Base-by-base conservation (phyloP, 805 yeast genomes). In the Isabelozyma pseudorhagii region DNA sequence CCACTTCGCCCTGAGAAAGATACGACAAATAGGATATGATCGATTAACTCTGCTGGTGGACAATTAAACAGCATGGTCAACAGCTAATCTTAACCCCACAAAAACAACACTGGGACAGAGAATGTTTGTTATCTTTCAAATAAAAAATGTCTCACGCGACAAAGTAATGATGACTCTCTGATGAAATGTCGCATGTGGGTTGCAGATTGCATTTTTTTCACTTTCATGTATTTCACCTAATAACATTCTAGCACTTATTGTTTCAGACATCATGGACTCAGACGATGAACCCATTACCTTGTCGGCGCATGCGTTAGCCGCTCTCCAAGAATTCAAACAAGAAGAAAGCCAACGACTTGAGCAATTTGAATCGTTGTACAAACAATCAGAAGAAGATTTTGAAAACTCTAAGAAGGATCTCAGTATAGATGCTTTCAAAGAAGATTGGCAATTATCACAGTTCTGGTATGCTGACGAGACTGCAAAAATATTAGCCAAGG, bases 361-460 rank as follows among this genome's bases (percentile, higher is more conserved):
- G 50, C 75, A 79, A 50, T 87, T 89, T 61, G 78, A 77, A 44
- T 66, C 75, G 47, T 62, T 89, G 46, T 75, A 74, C 54, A 62
- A 74, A 47, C 69, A 73, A 47, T 88, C 92, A 8, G 90, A 87
- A 55, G 77, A 79, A 31, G 69, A 70, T 6, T 81, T 73, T 55
- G 78, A 74, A n/a, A 58, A 29, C 11, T 49, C 31, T 13, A 47
- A 48, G 29, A 48, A 57, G 13, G 58, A 63, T 61, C 50, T 79
- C 48, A 80, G 83, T 17, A 92, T 92, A 67, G 89, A 85, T 47
- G 75, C 82, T 38, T 91, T 91, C 66, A 77, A 87, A 61, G 97
- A 91, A 67, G 96, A 91, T 67, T 91, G 97, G 97, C 94, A 89
- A 61, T 74, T 92, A 38, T 89, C 96, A 1, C 97, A 91, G 66